Evolutionary conservation across 2,329 filamentous ascomycete species (phyloP), one percentile per base, ranked within the genome.

Genomic region (Hymenoscyphus linearis): DNA sequence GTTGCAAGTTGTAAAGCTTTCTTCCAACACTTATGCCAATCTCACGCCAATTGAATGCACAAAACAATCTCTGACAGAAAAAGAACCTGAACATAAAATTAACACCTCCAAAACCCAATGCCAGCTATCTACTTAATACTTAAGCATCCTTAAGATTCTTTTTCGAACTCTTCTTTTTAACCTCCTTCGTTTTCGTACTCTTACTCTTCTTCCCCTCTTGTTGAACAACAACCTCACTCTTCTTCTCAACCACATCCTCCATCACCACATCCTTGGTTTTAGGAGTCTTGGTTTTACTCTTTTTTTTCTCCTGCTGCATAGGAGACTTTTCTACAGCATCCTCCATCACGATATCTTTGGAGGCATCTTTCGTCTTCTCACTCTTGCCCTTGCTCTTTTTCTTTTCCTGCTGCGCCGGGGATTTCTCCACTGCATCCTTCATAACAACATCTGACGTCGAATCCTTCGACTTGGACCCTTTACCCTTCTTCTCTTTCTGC

Each of bases 401-500:
- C 52, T 27, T 53, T 12, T 53, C 52, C 12, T n/a, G 16, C 12
- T n/a, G 16, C 13, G 31, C 47, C 18, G 16, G 9, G 2, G 22
- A 16, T 5, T 22, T 14, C 13, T 53, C 27, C 26, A 14, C n/a
- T 10, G 12, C n/a, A 16, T 27, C 25, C 14, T 53, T 26, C 27
- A 31, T 53, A 34, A 27, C 52, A 2, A 31, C 52, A 34, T 27
- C 27, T 1, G 16, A 16, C 14, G 14, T 47, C 7, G 40, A 16
- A 5, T 47, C 40, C 18, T 47, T 47, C 18, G 40, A 18, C 10
- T 53, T 53, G 4, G 52, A 14, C 25, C 25, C 25, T 25, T 53
- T 53, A 16, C 16, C 31, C 52, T 27, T 53, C 25, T 31, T 44
- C 22, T 57, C 57, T 13, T 53, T 55, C 58, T 67, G 65, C 50